A percentile compares a stretch with the other conserved stretches of the same genome.
Conservation (phyloP, 2,329 filamentous ascomycete species). For the Daldinia eschscholtzii region DNA sequence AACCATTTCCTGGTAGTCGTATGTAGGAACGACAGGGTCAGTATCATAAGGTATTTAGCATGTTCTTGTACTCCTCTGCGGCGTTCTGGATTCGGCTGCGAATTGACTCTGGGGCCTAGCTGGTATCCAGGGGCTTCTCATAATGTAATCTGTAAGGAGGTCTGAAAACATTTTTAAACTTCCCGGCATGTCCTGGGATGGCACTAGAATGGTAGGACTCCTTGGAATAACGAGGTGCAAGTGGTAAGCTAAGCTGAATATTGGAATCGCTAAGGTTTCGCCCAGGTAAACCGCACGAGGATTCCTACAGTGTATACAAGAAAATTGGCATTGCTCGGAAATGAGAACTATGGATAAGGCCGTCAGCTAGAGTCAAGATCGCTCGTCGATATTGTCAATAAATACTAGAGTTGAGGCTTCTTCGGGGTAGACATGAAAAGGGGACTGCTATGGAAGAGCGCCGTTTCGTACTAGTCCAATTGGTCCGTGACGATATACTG, state of each 20-base stretch:
- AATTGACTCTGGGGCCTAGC: neutral
- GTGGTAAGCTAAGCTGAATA: neutral
- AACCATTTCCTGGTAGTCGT: neutral
- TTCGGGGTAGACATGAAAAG: no score
- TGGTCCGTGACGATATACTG: conserved; percentile 4
- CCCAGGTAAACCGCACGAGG: neutral
- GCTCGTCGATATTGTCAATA: no score
- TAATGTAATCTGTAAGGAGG: neutral
- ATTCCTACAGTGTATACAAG: neutral
- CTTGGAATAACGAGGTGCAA: neutral
- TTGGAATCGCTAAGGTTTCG: neutral
- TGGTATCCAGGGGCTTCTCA: no score
- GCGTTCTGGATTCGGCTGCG: neutral
- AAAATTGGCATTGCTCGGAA: neutral
- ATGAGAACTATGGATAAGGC: no score
- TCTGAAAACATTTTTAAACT: neutral
- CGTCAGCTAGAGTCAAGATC: no score
- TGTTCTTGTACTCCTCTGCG: neutral
- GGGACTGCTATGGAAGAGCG: neutral
- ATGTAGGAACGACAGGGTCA: neutral
- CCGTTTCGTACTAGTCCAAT: neutral
- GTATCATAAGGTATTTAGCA: neutral
- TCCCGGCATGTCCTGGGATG: neutral
- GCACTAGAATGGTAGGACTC: neutral
- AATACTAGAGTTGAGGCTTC: no score